Conservation (phyloP, 306 rosid species). For the Oemleria cerasiformis region DNA sequence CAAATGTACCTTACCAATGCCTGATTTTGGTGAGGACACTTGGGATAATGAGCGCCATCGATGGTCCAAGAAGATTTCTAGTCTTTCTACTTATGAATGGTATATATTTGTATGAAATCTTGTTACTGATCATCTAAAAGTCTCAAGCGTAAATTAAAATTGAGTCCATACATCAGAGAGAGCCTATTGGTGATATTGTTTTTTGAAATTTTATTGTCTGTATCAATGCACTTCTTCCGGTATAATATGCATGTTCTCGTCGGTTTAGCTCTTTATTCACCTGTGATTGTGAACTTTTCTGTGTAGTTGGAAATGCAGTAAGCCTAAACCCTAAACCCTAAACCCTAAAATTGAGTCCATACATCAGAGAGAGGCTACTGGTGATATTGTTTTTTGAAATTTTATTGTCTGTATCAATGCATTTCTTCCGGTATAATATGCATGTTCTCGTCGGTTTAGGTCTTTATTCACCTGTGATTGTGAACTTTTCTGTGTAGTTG, state of each 20-base stretch:
- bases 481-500: conserved; percentile 51
- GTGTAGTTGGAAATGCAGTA: conserved; percentile 81
- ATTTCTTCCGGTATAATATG: neutral
- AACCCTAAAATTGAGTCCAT: neutral
- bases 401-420: conserved; percentile 10
- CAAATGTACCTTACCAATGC: conserved; percentile 32
- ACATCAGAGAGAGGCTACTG: conserved; percentile 2
- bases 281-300: conserved; percentile 19
- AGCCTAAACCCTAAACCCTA: too few relatives aligned
- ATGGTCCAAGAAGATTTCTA: conserved; percentile 66
- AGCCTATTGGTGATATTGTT: neutral
- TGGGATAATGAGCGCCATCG: conserved; percentile 73
- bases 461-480: conserved; percentile 17
- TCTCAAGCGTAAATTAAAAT: neutral
- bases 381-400: neutral
- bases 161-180: neutral
- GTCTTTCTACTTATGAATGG: conserved; percentile 82
- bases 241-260: conserved; percentile 10
- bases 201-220: neutral
- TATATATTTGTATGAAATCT: conserved; percentile 29
- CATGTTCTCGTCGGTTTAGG: conserved; percentile 22
- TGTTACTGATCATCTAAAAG: neutral
- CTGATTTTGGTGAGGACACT: conserved; percentile 54
- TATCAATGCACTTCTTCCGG: conserved; percentile 15
- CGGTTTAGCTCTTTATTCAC: conserved; percentile 22